Evolutionary conservation across 2,329 filamentous ascomycete genomes (phyloP).

Genomic region (Lachnellula suecica): DNA sequence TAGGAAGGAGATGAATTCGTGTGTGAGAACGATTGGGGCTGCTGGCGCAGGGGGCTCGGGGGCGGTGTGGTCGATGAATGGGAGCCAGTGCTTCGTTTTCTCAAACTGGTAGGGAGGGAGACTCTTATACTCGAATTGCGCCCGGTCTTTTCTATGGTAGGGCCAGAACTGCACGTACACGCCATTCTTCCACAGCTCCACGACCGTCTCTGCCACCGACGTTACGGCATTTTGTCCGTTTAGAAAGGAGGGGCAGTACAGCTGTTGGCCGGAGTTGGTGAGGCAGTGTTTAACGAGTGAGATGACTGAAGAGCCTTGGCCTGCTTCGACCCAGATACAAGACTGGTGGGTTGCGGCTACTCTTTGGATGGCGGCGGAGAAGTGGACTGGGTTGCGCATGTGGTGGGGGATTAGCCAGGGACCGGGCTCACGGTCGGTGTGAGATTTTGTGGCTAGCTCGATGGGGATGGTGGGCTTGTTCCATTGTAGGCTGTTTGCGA

Average conservation of each 20-base stretch:
- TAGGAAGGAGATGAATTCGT: constrained; percentile 31
- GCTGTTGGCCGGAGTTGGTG: neutral
- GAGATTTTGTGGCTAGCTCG: neutral
- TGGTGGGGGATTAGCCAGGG: constrained; percentile 17
- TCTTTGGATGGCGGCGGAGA: constrained; percentile 24
- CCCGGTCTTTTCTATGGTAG: constrained; percentile 24
- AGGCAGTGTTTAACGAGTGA: neutral
- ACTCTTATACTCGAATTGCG: constrained; percentile 16
- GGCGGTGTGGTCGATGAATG: constrained; percentile 11
- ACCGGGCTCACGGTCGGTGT: too few relatives aligned
- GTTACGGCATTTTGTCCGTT: neutral
- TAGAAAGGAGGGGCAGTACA: neutral
- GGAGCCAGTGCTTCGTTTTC: constrained; percentile 33
- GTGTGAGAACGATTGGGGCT: constrained; percentile 9
- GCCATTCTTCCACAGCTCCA: constrained; percentile 31
- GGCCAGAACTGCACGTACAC: constrained; percentile 32
- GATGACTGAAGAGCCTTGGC: constrained; percentile 20
- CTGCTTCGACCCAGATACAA: constrained; percentile 31
- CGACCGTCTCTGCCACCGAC: constrained; percentile 24
- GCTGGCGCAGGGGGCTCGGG: constrained; percentile 3
- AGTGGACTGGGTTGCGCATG: constrained; percentile 29
- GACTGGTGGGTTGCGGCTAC: constrained; percentile 3
- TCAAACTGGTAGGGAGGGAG: constrained; percentile 39
- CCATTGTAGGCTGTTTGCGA: neutral
- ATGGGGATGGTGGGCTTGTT: constrained; percentile 5